phyloP scores from a whole-genome alignment of 2,329 filamentous ascomycete genomes.

The Colletotrichum phormii region DNA sequence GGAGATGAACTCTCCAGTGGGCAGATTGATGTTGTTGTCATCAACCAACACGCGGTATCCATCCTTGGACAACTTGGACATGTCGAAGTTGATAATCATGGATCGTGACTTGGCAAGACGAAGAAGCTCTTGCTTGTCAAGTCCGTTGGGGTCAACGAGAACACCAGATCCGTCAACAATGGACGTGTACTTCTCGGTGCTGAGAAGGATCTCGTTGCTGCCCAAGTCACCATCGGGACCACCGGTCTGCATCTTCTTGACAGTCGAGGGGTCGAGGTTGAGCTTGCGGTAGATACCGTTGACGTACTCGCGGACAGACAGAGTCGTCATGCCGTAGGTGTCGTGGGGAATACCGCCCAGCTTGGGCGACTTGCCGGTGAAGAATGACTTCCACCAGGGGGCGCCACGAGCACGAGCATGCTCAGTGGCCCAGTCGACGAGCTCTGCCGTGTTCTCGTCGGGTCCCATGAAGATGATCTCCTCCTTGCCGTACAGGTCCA shows the following conservation, averaged over 20 bases:
- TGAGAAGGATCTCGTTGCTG: conserved; percentile 96
- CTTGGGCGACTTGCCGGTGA: conserved; percentile 97
- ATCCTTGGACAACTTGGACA: conserved; percentile 84
- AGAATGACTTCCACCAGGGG: conserved; percentile 99
- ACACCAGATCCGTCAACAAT: conserved; percentile 98
- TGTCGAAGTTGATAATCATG: conserved; percentile 92
- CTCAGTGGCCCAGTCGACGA: conserved; percentile 98
- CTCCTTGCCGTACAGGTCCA: conserved; percentile 93
- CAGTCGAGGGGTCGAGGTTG: conserved; percentile 84
- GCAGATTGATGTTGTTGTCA: conserved; percentile 88
- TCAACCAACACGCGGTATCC: conserved; percentile 95
- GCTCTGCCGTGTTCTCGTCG: conserved; percentile 97
- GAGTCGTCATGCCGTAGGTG: conserved; percentile 95
- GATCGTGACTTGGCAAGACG: conserved; percentile 86
- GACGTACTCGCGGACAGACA: conserved; percentile 96
- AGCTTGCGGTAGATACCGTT: conserved; percentile 97
- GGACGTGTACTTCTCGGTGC: conserved; percentile 94
- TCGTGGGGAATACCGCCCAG: conserved; percentile 98
- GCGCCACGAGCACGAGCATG: conserved; percentile 89
- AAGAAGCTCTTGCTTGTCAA: conserved; percentile 85
- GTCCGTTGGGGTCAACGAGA: conserved; percentile 89
- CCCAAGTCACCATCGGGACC: conserved; percentile 96
- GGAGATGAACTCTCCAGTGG: conserved; percentile 84
- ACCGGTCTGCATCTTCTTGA: conserved; percentile 96
- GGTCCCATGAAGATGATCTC: conserved; percentile 99